Conservation (phyloP, 2,329 filamentous ascomycete genomes). For the Juglanconis juglandina region DNA sequence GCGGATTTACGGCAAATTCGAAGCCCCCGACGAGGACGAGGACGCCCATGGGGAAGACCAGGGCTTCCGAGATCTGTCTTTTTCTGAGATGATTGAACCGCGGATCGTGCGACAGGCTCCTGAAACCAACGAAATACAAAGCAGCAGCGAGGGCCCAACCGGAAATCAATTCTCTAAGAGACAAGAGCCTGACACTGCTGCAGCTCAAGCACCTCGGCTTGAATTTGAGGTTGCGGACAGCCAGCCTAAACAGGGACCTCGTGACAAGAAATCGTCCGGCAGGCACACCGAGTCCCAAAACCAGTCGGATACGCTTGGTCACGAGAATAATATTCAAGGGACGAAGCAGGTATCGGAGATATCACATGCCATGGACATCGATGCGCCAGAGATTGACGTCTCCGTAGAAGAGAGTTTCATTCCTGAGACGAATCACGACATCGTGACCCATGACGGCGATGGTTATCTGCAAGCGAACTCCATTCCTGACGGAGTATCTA, state of each 20-base stretch:
- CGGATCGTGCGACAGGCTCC: slow-evolving; percentile 56
- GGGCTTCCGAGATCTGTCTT: slow-evolving; percentile 57
- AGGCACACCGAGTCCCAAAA: slow-evolving; percentile 25
- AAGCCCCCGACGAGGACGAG: slow-evolving; percentile 63
- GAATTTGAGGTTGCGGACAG: slow-evolving; percentile 11
- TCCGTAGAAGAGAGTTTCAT: slow-evolving; percentile 21
- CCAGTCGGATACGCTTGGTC: background rate
- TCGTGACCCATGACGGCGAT: background rate
- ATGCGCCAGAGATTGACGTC: background rate
- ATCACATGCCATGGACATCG: background rate
- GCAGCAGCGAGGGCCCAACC: background rate
- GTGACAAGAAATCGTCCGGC: slow-evolving; percentile 1
- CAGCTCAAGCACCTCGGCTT: background rate
- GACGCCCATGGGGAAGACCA: slow-evolving; percentile 56
- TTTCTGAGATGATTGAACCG: slow-evolving; percentile 64
- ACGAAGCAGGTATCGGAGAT: slow-evolving; percentile 9
- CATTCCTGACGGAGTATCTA: slow-evolving; percentile 22
- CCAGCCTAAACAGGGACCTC: slow-evolving; percentile 5
- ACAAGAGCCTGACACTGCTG: background rate
- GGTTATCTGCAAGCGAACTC: slow-evolving; percentile 7
- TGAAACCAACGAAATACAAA: background rate
- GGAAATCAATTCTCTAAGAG: background rate
- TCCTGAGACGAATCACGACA: slow-evolving; percentile 22
- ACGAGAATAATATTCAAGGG: slow-evolving; percentile 11
- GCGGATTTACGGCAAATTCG: slow-evolving; percentile 74